A percentile compares a stretch with the other conserved stretches of the same genome.
Evolutionary conservation across 2,329 filamentous ascomycete species (phyloP).

Genomic region (Colletotrichum cordylinicola): DNA sequence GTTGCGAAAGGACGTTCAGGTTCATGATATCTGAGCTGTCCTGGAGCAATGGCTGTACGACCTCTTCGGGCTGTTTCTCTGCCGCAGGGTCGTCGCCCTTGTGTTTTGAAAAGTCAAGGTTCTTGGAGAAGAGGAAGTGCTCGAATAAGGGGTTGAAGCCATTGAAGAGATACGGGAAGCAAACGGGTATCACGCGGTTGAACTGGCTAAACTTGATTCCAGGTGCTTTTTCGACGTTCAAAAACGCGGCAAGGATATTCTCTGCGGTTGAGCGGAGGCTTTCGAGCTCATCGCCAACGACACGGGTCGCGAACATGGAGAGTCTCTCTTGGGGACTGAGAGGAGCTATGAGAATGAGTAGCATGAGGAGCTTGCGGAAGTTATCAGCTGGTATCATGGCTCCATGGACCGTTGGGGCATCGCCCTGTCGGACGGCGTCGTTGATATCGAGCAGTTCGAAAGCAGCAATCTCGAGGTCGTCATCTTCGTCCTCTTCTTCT

Average conservation of each 20-base stretch:
- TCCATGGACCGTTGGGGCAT: constrained; percentile 57
- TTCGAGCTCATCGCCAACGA: constrained; percentile 61
- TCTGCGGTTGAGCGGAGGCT: constrained; percentile 67
- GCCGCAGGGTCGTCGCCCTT: constrained; percentile 34
- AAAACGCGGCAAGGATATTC: constrained; percentile 69
- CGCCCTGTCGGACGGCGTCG: constrained; percentile 62
- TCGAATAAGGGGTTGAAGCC: constrained; percentile 75
- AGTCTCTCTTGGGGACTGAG: constrained; percentile 69
- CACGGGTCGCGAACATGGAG: constrained; percentile 62
- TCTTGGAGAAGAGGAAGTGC: constrained; percentile 77
- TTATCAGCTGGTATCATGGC: constrained; percentile 78
- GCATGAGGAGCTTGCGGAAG: constrained; percentile 72
- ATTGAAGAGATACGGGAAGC: constrained; percentile 70
- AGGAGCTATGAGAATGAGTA: constrained; percentile 71
- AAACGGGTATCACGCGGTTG: constrained; percentile 61
- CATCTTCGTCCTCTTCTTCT: constrained; percentile 56
- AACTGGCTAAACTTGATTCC: constrained; percentile 69
- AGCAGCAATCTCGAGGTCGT: constrained; percentile 72
- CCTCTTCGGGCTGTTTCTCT: constrained; percentile 25
- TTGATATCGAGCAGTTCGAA: constrained; percentile 71
- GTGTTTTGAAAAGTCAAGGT: constrained; percentile 68
- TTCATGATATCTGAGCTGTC: constrained; percentile 67
- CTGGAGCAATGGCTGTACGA: constrained; percentile 55
- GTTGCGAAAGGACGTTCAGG: constrained; percentile 68
- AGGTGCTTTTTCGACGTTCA: constrained; percentile 67